phyloP scores from a whole-genome alignment of 148 eudicot species.

The Camellia sinensis region DNA sequence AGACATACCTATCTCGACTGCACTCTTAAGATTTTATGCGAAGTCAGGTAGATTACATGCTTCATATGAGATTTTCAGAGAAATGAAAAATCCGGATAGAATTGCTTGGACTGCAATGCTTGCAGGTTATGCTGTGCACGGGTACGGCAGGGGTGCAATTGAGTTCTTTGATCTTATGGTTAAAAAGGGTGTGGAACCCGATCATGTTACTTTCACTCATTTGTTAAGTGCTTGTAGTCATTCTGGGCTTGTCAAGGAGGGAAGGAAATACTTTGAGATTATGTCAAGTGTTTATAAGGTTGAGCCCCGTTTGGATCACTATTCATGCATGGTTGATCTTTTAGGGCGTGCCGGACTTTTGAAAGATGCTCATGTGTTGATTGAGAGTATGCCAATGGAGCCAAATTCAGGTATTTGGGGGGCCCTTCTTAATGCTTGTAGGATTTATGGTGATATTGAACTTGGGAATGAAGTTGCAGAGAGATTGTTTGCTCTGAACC shows the following conservation, averaged over 20 bases:
- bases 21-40: constrained; percentile 31
- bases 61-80: constrained; percentile 29
- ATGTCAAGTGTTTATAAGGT: constrained; percentile 35
- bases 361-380: constrained; percentile 32
- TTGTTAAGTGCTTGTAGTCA: constrained; percentile 54
- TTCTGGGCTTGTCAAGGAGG: constrained; percentile 42
- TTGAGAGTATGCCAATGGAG: constrained; percentile 42
- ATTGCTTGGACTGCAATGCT: constrained; percentile 51
- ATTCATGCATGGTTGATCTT: constrained; percentile 51
- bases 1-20: constrained; percentile 32
- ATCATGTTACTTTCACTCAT: constrained; percentile 52
- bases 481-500: constrained; percentile 31
- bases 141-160: constrained; percentile 37
- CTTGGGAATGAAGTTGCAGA: constrained; percentile 48
- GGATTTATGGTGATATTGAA: constrained; percentile 35
- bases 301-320: constrained; percentile 40
- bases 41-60: constrained; percentile 37
- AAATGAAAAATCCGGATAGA: constrained; percentile 27
- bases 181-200: constrained; percentile 28
- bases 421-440: constrained; percentile 42
- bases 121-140: constrained; percentile 43
- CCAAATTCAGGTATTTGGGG: constrained; percentile 52
- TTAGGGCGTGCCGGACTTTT: constrained; percentile 41
- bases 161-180: constrained; percentile 34
- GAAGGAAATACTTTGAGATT: constrained; percentile 30